Evolutionary conservation across 208 protist genomes (phyloP).

Genomic region (Naegleria lovaniensis): DNA sequence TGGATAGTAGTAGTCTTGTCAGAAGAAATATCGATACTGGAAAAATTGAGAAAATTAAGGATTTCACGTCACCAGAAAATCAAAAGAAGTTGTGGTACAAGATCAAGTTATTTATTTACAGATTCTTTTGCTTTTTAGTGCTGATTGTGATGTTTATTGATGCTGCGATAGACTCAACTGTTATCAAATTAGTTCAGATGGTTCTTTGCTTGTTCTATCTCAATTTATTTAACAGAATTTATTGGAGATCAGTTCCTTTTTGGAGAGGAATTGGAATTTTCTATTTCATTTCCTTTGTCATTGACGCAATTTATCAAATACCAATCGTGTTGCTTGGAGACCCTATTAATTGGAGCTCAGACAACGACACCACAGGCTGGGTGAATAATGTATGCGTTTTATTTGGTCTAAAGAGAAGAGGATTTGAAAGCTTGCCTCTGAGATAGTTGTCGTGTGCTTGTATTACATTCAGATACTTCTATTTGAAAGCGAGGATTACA

Average conservation of each 20-base stretch:
- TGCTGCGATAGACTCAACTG: background rate
- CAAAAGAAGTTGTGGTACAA: background rate
- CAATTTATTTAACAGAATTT: background rate
- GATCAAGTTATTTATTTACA: background rate
- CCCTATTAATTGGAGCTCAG: background rate
- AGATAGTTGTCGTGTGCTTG: background rate
- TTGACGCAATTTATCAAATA: slow-evolving; percentile 18
- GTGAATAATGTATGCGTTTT: background rate
- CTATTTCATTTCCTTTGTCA: background rate
- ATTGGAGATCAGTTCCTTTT: background rate
- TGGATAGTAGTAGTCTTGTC: background rate
- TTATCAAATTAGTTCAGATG: background rate
- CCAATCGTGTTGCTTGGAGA: background rate
- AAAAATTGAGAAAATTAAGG: background rate
- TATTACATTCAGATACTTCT: background rate
- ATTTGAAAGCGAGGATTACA: background rate
- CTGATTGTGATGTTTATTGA: slow-evolving; percentile 19
- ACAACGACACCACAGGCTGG: background rate
- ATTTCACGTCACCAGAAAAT: background rate
- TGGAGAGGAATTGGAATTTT: slow-evolving; percentile 17
- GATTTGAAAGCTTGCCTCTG: background rate
- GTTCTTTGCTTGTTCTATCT: slow-evolving; percentile 10
- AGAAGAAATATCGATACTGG: background rate
- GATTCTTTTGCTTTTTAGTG: background rate
- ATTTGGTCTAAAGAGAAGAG: background rate